Base-by-base conservation (phyloP, 1,139 yeast genomes). In the Yamadazyma sp. region DNA sequence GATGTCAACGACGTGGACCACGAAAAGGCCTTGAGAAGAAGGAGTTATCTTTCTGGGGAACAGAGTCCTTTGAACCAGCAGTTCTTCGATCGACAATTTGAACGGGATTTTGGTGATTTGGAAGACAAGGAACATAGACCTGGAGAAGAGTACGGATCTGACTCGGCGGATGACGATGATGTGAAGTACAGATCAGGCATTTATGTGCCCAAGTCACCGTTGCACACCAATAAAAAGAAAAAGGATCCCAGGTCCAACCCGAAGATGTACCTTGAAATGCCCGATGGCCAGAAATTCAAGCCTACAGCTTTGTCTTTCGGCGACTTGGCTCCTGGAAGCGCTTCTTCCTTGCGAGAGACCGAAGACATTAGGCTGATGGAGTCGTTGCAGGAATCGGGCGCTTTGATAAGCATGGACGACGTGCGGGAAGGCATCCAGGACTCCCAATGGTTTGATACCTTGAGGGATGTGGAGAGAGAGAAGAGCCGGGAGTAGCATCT, bases 201-300 rank as follows among this genome's bases (percentile, higher is more conserved):
- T 10, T 64, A 65, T 44, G 57, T 63, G 11, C 70, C 71, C 14
- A 58, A 45, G 36, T 61, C 69, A 2, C 71, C 70, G 1, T 47
- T 65, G 31, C 55, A 56, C 33, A 45, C 56, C 2, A 59, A 52
- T 36, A 56, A 51, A 25, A 42, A 36, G 17, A 10, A 20, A 20
- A 8, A 20, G 22, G 8, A 20, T 8, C 1, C 6, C 31, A 5
- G 31, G 35, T 14, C 36, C 36, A n/a, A n/a, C n/a, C 37, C 40
- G 2, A 31, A 34, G 27, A 45, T 55, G 14, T 51, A 47, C 31
- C 45, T 58, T 29, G 57, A 55, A 28, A 48, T 54, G 15, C 56
- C 59, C 5, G 46, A 49, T 33, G 35, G 42, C 8, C 22, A 36
- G 16, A 17, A 16, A 18, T 14, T 36, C 16, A 25, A 16, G n/a